Evolutionary conservation across 2,329 filamentous ascomycete genomes (phyloP).

Genomic region (Arthroderma uncinatum): DNA sequence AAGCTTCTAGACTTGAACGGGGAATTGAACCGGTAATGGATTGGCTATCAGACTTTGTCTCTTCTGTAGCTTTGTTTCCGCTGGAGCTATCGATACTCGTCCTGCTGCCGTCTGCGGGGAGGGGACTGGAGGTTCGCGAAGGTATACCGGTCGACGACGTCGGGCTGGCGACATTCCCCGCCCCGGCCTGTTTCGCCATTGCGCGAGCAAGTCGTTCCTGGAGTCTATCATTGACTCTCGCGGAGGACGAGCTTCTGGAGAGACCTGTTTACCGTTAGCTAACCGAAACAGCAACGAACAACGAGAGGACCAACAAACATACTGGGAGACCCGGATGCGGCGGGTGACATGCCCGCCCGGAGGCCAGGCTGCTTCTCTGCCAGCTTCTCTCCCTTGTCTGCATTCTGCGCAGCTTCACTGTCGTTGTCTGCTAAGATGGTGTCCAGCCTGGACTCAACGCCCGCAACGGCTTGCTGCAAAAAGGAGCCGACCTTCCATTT

Average conservation of each 20-base stretch:
- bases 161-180: conserved; percentile 37
- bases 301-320: background rate
- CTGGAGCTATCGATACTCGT: conserved; percentile 25
- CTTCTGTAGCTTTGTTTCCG: conserved; percentile 15
- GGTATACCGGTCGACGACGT: conserved; percentile 40
- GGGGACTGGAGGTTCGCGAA: conserved; percentile 43
- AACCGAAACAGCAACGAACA: background rate
- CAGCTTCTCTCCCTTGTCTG: conserved; percentile 23
- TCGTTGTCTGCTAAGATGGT: conserved; percentile 77
- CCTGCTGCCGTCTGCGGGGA: conserved; percentile 36
- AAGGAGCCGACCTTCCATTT: conserved; percentile 61
- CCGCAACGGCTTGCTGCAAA: conserved; percentile 80
- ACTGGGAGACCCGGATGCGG: conserved; percentile 22
- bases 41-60: conserved; percentile 17
- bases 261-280: conserved; percentile 28
- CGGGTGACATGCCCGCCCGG: conserved; percentile 16
- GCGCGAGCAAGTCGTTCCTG: conserved; percentile 85
- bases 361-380: conserved; percentile 26
- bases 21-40: conserved; percentile 12
- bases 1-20: conserved; percentile 25
- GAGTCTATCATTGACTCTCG: conserved; percentile 64
- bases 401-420: conserved; percentile 29
- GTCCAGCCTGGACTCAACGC: conserved; percentile 85
- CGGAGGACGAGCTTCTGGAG: conserved; percentile 55
- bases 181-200: conserved; percentile 59